Percentiles rank a stretch among this genome's conserved stretches.
These are phyloP conservation scores for Penicillium sp. DNA, from an alignment of 2,329 filamentous ascomycete genomes.

Conservation along the genomic window DNA sequence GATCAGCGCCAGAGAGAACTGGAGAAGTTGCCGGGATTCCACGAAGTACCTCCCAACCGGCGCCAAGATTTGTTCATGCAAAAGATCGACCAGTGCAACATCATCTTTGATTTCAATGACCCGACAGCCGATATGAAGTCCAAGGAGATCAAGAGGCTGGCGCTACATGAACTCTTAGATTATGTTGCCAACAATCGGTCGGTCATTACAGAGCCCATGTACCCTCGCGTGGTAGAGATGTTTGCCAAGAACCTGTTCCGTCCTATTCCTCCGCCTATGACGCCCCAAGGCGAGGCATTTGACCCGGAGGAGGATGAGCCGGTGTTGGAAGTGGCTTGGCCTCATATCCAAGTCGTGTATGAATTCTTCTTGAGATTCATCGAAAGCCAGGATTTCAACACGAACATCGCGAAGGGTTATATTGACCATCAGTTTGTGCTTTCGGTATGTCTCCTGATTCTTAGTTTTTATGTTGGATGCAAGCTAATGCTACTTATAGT, in stretches of 20 bases:
- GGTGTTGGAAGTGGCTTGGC: constrained; percentile 95
- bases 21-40: constrained; percentile 94
- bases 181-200: constrained; percentile 98
- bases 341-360: constrained; percentile 97
- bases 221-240: constrained; percentile 96
- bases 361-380: constrained; percentile 99
- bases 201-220: constrained; percentile 98
- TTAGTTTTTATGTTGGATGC: background rate
- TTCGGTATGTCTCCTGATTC: constrained; percentile 43
- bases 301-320: constrained; percentile 98
- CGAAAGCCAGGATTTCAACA: constrained; percentile 99
- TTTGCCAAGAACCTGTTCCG: constrained; percentile 97
- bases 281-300: constrained; percentile 94
- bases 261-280: constrained; percentile 92
- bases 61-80: constrained; percentile 98
- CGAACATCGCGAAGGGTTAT: constrained; percentile 96
- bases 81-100: constrained; percentile 98
- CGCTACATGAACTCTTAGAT: constrained; percentile 88
- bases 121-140: constrained; percentile 98
- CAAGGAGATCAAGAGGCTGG: constrained; percentile 96
- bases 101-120: constrained; percentile 99
- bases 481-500: constrained; percentile 37
- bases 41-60: constrained; percentile 89
- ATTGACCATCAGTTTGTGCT: constrained; percentile 98
- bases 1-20: constrained; percentile 79